Base-by-base conservation (phyloP, 75 land plant genomes). In the Cryptomeria japonica region DNA sequence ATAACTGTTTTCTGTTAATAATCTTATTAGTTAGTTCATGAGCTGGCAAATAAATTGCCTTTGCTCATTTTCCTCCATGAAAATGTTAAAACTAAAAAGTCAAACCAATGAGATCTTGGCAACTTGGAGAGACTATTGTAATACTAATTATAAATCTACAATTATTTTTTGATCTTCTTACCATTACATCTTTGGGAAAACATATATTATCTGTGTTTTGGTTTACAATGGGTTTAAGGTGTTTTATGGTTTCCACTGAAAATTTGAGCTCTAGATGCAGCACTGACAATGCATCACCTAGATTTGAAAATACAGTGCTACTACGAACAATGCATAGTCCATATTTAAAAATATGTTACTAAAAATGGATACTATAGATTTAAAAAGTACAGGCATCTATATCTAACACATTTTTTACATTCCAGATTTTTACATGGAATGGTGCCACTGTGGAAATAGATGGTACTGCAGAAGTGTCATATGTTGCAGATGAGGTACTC, bases 401-500 rank as follows among this genome's bases (percentile, higher is more conserved):
- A 44, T 68, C 34, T 89, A 44, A 31, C 11, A 31, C 14, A 53
- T 75, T 76, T n/a, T 77, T 12, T 42, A 82, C 34, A 25, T 83
- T 55, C 72, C 89, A 98, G 99, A 94, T 98, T 58, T 98, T 98
- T 79, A 94, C 99, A 19, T 98, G 99, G 99, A 88, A 93, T 92
- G 99, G 99, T 73, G 97, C 99, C 15, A 96, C 96, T 28, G 87
- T 98, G 88, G 99, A 98, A 86, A 86, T 98, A 88, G 96, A 98
- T 85, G 99, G 99, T 18, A 39, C 83, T 14, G 95, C 97, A 46
- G 99, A 98, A 88, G 95, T 93, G 80, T 97, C 94, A 85, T 98
- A 98, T 93, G 95, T 96, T 51, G 99, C 99, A 11, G 99, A 98
- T 90, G 99, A 98, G 97, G 99, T 98, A 90, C 86, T 70, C 41